Base-by-base conservation (phyloP, 1,284 basidiomycete genomes). In the Cutaneotrichosporon mucoides region DNA sequence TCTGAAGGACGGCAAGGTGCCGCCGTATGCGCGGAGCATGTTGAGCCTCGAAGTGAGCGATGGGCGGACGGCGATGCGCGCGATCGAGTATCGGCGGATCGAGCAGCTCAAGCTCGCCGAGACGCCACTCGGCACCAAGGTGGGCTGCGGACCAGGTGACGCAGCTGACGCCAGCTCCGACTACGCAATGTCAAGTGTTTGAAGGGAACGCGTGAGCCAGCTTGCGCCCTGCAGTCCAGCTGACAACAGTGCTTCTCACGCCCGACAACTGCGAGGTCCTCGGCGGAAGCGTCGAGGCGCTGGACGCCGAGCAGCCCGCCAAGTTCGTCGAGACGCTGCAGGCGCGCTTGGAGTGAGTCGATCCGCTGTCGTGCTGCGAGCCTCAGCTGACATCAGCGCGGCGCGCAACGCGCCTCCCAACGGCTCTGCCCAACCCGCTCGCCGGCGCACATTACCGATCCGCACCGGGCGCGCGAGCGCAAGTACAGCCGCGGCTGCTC, bases 1-100 rank as follows among this genome's bases (percentile, higher is more conserved):
- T 3, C 2, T 3, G 24, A 24, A 24, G 7, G 63, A 59, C 57
- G 62, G 52, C 53, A 64, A 42, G 63, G 70, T 48, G 63, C 67
- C 77, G 12, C 66, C 68, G 6, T 79, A 78, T 60, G 72, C 73
- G 1, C 53, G 77, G n/a, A 62, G 67, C 8, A 79, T 79, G 76
- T 62, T 79, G 41, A 63, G 57, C 50, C 53, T 79, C 45, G 68
- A 73, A 41, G 45, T 78, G 9, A 65, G 68, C 7, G 77, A 79
- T 65, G 77, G 77, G n/a, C 66, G 65, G 49, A 63, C 47, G 16
- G 55, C 64, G 1, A 56, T 77, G 41, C 66, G 66, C 45, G 77
- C 72, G 7, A 71, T 79, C 49, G 77, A 79, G 61, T 76, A 77
- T 54, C 66, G 67, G 58, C 56, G 70, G 35, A 62, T 76, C 8